Evolutionary conservation across 306 rosid species (phyloP), one percentile per base, ranked within the genome.

Genomic region (Chamaecrista fasciculata): DNA sequence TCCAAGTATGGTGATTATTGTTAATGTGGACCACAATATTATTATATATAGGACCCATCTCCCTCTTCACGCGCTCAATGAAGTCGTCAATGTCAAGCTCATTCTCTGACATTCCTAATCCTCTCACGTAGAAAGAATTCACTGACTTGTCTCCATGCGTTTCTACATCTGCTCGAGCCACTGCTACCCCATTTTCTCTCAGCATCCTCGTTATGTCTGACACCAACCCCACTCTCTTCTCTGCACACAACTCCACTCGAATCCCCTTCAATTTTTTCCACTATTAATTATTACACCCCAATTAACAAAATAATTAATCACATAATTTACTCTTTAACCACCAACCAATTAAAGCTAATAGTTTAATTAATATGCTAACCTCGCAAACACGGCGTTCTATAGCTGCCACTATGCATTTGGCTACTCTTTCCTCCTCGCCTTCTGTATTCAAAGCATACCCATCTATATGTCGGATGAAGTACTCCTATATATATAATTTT

Each of bases 341-440:
- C n/a, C n/a, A n/a, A n/a, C n/a, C n/a, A n/a, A n/a, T n/a, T n/a
- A n/a, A n/a, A n/a, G n/a, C n/a, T n/a, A n/a, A n/a, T n/a, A n/a
- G n/a, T n/a, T n/a, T n/a, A n/a, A n/a, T n/a, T n/a, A n/a, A n/a
- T n/a, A n/a, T 33, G 36, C 66, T 46, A 59, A 44, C 88, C 85
- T 89, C 92, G 29, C 84, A 86, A 70, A 80, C 96, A 39, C 90
- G 73, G 0, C 89, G 85, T 70, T 88, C 90, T 43, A 86, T 82
- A 28, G 90, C 95, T 25, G 92, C 90, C 71, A 79, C 92, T 68
- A 86, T 71, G 68, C 92, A 87, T 76, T 87, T 84, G 23, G 83
- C 74, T 26, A 91, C 85, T 78, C 81, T 71, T 79, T 86, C 83
- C 77, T 87, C 86, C 83, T 90, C 96, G 24, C 91, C 47, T 25